phyloP scores from a whole-genome alignment of 2,329 filamentous ascomycete genomes.

The Colletotrichum coccodes region DNA sequence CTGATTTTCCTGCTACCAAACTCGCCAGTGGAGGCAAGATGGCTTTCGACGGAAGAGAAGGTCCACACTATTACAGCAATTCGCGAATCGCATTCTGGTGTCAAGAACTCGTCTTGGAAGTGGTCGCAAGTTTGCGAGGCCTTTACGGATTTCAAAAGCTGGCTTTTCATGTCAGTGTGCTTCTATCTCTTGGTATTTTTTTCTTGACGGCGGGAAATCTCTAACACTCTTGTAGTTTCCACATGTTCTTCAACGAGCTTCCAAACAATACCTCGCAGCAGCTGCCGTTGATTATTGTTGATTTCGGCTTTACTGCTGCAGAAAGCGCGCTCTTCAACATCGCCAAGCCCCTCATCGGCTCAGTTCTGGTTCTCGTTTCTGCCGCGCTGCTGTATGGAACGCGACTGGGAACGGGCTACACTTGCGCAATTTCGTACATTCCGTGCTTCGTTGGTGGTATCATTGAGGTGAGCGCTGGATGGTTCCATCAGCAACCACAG shows the following conservation, averaged over 20 bases:
- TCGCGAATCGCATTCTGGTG: conserved; percentile 35
- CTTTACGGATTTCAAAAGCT: conserved; percentile 37
- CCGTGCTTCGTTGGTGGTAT: conserved; percentile 38
- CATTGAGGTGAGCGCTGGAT: conserved; percentile 31
- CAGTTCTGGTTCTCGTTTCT: conserved; percentile 35
- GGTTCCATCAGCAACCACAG: background rate
- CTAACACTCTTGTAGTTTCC: conserved; percentile 24
- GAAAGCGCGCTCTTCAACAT: conserved; percentile 40
- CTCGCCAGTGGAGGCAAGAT: conserved; percentile 35
- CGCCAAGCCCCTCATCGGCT: conserved; percentile 34
- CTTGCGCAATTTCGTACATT: conserved; percentile 39
- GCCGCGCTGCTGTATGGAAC: conserved; percentile 36
- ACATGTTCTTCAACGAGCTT: conserved; percentile 41
- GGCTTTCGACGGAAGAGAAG: conserved; percentile 35
- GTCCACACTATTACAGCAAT: conserved; percentile 36
- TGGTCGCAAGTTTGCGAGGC: conserved; percentile 37
- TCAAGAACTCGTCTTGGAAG: conserved; percentile 38
- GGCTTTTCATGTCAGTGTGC: conserved; percentile 37
- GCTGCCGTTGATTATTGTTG: conserved; percentile 37
- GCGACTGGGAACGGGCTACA: conserved; percentile 37
- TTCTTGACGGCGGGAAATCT: no score
- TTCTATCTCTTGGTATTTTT: no score
- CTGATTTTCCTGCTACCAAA: conserved; percentile 36
- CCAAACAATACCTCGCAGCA: conserved; percentile 40
- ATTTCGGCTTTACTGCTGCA: conserved; percentile 38